Conservation (phyloP, 2,329 filamentous ascomycete species). For the Dothistroma pini region DNA sequence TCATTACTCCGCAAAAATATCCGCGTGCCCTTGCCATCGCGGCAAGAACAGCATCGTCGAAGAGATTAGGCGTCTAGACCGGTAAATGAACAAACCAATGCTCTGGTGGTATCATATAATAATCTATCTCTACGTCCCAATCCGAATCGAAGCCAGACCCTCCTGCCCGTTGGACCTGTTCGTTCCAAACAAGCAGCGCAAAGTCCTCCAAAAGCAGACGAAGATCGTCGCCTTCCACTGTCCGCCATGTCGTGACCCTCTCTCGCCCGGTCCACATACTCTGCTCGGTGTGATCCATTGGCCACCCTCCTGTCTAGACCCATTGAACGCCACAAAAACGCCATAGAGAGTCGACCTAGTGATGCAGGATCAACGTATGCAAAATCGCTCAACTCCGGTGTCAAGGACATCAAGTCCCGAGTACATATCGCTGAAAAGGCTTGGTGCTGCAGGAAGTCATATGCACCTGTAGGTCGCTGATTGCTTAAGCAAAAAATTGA, state of each 20-base stretch:
- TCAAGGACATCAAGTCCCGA: background rate
- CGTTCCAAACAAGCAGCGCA: background rate
- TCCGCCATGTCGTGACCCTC: background rate
- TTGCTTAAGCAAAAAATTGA: background rate
- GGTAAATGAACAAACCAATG: background rate
- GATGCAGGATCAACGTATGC: conserved; percentile 1
- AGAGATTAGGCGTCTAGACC: background rate
- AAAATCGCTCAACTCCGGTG: background rate
- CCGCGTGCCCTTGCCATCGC: background rate
- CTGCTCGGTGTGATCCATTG: background rate
- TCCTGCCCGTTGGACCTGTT: background rate
- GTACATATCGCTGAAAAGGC: background rate
- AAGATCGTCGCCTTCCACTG: background rate
- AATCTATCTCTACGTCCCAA: background rate
- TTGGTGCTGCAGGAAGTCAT: background rate
- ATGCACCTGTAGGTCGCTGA: background rate
- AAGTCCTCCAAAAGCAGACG: background rate
- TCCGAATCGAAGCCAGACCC: background rate
- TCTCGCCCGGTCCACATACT: background rate
- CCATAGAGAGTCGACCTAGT: background rate
- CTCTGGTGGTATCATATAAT: conserved; percentile 1
- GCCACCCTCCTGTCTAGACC: background rate
- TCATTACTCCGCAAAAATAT: background rate
- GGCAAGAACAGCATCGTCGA: background rate
- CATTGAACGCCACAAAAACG: background rate